A percentile compares a stretch with the other conserved stretches of the same genome.
Evolutionary conservation across 2,329 filamentous ascomycete species (phyloP).

Genomic region (Paramyrothecium roridum): DNA sequence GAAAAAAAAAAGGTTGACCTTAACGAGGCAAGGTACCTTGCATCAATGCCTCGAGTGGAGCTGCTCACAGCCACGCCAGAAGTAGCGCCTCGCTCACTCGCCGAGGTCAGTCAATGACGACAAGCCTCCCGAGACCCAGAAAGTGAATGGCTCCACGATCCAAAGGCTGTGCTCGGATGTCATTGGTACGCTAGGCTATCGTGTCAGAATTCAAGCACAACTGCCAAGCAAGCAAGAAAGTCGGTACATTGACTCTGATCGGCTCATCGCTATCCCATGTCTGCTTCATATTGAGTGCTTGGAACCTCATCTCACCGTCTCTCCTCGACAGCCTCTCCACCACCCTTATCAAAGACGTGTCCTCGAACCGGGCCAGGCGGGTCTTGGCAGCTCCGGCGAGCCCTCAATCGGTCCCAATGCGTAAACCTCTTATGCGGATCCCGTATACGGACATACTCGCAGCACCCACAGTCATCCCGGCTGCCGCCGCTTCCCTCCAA

Average conservation of each 20-base stretch:
- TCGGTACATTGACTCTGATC: too few relatives aligned
- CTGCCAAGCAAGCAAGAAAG: too few relatives aligned
- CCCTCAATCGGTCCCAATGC: constrained; percentile 41
- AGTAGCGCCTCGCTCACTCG: neutral
- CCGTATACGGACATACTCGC: constrained; percentile 85
- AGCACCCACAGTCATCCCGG: constrained; percentile 70
- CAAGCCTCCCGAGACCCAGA: neutral
- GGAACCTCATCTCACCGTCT: too few relatives aligned
- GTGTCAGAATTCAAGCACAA: too few relatives aligned
- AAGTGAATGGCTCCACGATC: neutral
- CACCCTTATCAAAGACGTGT: too few relatives aligned
- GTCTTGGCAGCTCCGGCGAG: neutral
- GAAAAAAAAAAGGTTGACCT: too few relatives aligned
- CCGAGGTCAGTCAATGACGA: neutral
- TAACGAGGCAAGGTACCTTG: too few relatives aligned
- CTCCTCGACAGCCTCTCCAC: too few relatives aligned
- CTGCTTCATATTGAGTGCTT: neutral
- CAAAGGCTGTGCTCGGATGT: neutral
- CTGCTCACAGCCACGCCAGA: neutral
- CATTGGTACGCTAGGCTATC: too few relatives aligned
- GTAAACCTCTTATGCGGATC: constrained; percentile 76
- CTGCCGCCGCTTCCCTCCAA: constrained; percentile 63
- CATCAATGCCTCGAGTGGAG: too few relatives aligned
- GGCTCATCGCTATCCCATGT: too few relatives aligned
- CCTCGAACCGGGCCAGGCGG: neutral